Percentiles rank a stretch among this genome's conserved stretches.
These are phyloP conservation scores for Paulownia fortunei DNA, from an alignment of 257 asterid genomes.

Conservation along the genomic window DNA sequence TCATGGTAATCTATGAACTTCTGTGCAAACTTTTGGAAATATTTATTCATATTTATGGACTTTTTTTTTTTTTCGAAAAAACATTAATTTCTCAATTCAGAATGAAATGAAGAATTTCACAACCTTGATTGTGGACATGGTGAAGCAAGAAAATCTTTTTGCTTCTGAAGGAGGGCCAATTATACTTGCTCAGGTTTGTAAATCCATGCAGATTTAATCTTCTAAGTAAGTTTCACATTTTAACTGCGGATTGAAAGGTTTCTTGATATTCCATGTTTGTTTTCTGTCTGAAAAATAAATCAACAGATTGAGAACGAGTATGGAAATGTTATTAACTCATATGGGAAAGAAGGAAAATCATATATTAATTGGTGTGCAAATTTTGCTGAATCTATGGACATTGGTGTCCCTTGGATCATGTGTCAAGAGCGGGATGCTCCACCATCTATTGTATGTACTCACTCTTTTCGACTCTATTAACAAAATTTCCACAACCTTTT, in stretches of 20 bases:
- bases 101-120: constrained; percentile 51
- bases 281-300: background rate
- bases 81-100: constrained; percentile 13
- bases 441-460: constrained; percentile 35
- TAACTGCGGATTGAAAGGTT: background rate
- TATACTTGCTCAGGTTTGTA: constrained; percentile 57
- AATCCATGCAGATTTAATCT: too few species aligned
- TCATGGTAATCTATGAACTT: constrained; percentile 33
- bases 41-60: background rate
- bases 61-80: background rate
- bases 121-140: constrained; percentile 42
- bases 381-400: constrained; percentile 43
- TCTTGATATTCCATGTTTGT: background rate
- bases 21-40: background rate
- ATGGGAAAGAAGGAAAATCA: constrained; percentile 34
- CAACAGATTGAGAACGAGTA: constrained; percentile 54
- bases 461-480: background rate
- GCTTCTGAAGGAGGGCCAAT: constrained; percentile 59
- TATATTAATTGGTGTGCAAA: constrained; percentile 41
- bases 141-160: constrained; percentile 47
- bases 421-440: constrained; percentile 53
- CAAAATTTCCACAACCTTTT: background rate
- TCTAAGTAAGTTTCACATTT: too few species aligned
- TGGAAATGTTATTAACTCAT: constrained; percentile 41
- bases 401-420: constrained; percentile 63